A percentile compares a stretch with the other conserved stretches of the same genome.
Conservation (phyloP, 495 filamentous ascomycete genomes). For the Parachaetomium inaequale region DNA sequence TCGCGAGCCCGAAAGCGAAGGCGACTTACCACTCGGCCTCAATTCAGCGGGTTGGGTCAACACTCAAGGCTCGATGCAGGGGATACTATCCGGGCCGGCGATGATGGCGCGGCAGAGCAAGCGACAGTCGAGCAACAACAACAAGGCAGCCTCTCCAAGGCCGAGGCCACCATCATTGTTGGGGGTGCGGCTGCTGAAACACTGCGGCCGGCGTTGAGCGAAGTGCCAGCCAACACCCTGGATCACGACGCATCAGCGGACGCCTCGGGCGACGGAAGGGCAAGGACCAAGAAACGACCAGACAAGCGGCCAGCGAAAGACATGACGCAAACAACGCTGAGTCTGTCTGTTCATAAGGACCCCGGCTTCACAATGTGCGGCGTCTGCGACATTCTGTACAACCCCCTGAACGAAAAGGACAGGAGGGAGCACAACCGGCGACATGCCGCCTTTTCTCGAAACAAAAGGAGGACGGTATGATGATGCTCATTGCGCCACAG, state of each 20-base stretch:
- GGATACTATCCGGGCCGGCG: not conserved
- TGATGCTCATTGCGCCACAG: not conserved
- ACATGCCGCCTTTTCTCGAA: slow-evolving; percentile 32
- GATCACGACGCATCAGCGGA: not conserved
- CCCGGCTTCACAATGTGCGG: slow-evolving; percentile 44
- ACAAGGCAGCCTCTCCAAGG: not conserved
- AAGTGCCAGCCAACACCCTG: not conserved
- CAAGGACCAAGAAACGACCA: slow-evolving; percentile 7
- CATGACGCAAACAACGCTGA: slow-evolving; percentile 44
- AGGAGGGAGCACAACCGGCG: slow-evolving; percentile 41
- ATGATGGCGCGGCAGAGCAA: not conserved
- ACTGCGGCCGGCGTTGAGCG: not conserved
- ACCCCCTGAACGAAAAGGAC: slow-evolving; percentile 46
- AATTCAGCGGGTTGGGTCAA: not conserved
- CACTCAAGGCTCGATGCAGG: not conserved
- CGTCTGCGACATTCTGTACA: slow-evolving; percentile 46
- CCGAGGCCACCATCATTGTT: not conserved
- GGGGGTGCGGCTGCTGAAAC: not conserved
- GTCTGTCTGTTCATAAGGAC: slow-evolving; percentile 34
- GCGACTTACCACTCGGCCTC: slow-evolving; percentile 36
- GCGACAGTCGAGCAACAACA: not conserved
- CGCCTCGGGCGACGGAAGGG: not conserved
- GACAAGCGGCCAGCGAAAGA: slow-evolving; percentile 26
- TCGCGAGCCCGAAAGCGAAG: slow-evolving; percentile 27
- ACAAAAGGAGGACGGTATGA: not conserved